Conservation (phyloP, 176 grass and related monocot species). For the Eragrostis curvula region DNA sequence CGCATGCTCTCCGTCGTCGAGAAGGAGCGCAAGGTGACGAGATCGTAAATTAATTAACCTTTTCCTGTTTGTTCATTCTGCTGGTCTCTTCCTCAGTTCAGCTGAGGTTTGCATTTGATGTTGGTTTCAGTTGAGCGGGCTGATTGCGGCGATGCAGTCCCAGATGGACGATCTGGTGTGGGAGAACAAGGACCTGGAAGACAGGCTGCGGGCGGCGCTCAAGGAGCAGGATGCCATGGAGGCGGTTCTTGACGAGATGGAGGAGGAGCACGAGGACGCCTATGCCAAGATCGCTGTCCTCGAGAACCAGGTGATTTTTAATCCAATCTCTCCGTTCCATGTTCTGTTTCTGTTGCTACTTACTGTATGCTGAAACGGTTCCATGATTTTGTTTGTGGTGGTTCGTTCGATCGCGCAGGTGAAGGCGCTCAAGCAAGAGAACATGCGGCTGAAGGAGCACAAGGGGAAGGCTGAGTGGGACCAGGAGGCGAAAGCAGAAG, state of each 20-base stretch:
- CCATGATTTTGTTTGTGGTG: not conserved
- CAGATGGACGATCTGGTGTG: conserved; percentile 59
- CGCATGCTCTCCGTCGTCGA: conserved; percentile 47
- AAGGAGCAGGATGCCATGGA: conserved; percentile 38
- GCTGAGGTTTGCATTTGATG: too few relatives aligned
- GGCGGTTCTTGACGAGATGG: conserved; percentile 54
- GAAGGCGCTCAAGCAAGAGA: conserved; percentile 61
- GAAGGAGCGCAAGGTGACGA: conserved; percentile 35
- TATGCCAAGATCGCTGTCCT: conserved; percentile 43
- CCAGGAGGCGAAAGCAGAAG: not conserved
- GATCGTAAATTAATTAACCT: too few relatives aligned
- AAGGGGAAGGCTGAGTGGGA: conserved; percentile 43
- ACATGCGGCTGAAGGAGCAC: conserved; percentile 55
- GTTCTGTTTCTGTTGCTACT: not conserved
- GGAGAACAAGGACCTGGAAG: conserved; percentile 57
- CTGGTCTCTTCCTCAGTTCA: too few relatives aligned
- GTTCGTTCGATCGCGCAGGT: conserved; percentile 38
- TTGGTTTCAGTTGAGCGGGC: conserved; percentile 37
- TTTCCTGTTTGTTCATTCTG: too few relatives aligned
- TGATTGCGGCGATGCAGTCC: conserved; percentile 61
- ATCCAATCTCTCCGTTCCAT: not conserved
- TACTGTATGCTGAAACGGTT: not conserved
- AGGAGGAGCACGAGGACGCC: conserved; percentile 58
- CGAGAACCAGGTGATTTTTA: conserved; percentile 38
- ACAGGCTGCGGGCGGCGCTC: conserved; percentile 29